Base-by-base conservation (phyloP, 139 green algal species). In the Asterochloris sp. region DNA sequence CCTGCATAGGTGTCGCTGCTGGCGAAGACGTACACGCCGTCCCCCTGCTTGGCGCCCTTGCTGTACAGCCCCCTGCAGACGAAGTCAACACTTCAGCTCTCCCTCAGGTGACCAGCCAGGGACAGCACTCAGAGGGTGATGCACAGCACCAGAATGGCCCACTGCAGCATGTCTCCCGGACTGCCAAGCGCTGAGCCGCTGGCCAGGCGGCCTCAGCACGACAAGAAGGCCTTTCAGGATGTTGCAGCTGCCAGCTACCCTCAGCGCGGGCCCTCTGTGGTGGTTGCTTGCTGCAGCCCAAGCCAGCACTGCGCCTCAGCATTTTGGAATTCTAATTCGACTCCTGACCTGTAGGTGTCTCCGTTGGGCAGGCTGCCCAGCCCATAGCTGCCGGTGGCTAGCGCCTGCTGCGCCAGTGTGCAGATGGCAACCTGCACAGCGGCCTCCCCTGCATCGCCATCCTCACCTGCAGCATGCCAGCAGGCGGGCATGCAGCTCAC, bases 1-100 rank as follows among this genome's bases (percentile, higher is more conserved):
- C 89, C 89, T 74, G 88, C 89, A 38, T 92, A 93, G 28, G 67
- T n/a, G 79, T 88, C 83, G 0, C 83, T 69, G 73, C 79, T 86
- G 0, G 74, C 83, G 81, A 78, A 89, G 28, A 29, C 28, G 69
- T 78, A 79, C n/a, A 84, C 61, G 29, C 69, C 80, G 63, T 69
- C 47, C 23, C 71, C 80, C 60, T 69, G 23, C 69, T 68, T 69
- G 28, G 23, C 9, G 26, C 80, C 69, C 54, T 84, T 23, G 26
- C 60, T n/a, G 29, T 79, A 79, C 60, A 63, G 69, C 26, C 62
- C 71, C 60, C 66, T 63, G 60, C 38, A 80, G 1, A 9, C 47
- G 11, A 27, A 17, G 8, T 10, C 75, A 80, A 66, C 38, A 68
- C 26, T 4, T 11, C 23, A 62, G 61, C 60, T 6, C 1, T 27